Conservation (phyloP, 345 rosid genomes). For the Salix exigua region DNA sequence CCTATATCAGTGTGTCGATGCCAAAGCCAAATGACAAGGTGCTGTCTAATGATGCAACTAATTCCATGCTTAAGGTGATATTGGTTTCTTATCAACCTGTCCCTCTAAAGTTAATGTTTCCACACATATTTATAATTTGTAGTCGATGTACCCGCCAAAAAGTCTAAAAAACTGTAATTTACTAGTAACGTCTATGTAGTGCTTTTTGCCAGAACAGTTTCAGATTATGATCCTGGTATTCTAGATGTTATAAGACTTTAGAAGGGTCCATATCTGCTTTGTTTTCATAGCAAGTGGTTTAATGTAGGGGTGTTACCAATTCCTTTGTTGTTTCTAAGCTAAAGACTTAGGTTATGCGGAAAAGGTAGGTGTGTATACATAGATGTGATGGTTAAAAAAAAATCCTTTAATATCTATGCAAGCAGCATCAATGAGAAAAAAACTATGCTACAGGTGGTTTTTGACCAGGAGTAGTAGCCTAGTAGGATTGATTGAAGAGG, state of each 20-base stretch:
- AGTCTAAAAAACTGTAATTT: not conserved
- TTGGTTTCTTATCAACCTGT: slow-evolving; percentile 10
- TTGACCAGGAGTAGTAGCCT: not conserved
- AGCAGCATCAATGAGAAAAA: not conserved
- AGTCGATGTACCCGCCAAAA: not conserved
- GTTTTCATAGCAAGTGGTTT: not conserved
- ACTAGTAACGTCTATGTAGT: not conserved
- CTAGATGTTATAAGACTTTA: not conserved
- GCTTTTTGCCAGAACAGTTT: not conserved
- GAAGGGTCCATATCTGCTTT: not conserved
- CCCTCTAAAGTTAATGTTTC: not conserved
- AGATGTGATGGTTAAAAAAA: not conserved
- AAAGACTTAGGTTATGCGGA: not conserved
- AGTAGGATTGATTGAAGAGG: not conserved
- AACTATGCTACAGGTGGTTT: not conserved
- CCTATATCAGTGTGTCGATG: slow-evolving; percentile 69
- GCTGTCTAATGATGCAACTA: slow-evolving; percentile 48
- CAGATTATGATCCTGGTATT: not conserved
- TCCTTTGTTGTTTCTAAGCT: not conserved
- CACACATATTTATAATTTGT: not conserved
- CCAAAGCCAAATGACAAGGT: slow-evolving; percentile 55
- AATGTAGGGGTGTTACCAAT: not conserved
- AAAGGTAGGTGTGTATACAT: not conserved
- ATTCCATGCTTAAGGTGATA: slow-evolving; percentile 66
- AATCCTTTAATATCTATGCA: not conserved